A percentile compares a stretch with the other conserved stretches of the same genome.
Conservation (phyloP, 1,284 basidiomycete genomes). For the Cryptococcus sp. region DNA sequence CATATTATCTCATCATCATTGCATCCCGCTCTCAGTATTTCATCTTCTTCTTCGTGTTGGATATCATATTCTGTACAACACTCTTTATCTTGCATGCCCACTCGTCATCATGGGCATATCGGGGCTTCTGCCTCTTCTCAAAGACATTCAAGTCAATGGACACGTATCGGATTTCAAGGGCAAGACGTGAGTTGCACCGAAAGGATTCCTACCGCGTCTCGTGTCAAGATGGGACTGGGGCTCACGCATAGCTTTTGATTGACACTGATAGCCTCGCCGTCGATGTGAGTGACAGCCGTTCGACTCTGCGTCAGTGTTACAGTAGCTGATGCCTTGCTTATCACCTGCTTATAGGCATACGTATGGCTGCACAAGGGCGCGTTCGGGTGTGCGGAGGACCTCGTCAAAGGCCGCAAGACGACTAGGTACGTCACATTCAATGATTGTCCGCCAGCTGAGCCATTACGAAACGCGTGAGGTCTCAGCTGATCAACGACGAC, state of each 20-base stretch:
- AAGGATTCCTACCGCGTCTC: background rate
- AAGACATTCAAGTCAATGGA: conserved; percentile 77
- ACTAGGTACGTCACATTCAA: conserved; percentile 63
- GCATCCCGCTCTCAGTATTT: background rate
- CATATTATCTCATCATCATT: background rate
- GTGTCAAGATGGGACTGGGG: background rate
- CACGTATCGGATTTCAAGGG: conserved; percentile 80
- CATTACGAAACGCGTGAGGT: background rate
- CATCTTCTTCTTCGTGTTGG: background rate
- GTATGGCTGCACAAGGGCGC: conserved; percentile 97
- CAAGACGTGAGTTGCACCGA: conserved; percentile 58
- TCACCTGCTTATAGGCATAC: conserved; percentile 66
- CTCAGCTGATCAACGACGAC: conserved; percentile 15
- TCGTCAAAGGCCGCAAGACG: conserved; percentile 81
- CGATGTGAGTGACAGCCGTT: conserved; percentile 38
- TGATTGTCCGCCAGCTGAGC: conserved; percentile 7
- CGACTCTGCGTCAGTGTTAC: conserved; percentile 15
- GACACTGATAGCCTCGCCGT: conserved; percentile 23
- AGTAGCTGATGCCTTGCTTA: background rate
- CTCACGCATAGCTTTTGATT: background rate
- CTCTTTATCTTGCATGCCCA: background rate
- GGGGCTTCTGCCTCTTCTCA: conserved; percentile 89
- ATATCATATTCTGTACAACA: background rate
- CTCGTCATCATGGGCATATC: conserved; percentile 75
- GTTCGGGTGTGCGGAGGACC: conserved; percentile 85